phyloP scores from a whole-genome alignment of 1,284 basidiomycete genomes.

The Ceratobasidium sp. region DNA sequence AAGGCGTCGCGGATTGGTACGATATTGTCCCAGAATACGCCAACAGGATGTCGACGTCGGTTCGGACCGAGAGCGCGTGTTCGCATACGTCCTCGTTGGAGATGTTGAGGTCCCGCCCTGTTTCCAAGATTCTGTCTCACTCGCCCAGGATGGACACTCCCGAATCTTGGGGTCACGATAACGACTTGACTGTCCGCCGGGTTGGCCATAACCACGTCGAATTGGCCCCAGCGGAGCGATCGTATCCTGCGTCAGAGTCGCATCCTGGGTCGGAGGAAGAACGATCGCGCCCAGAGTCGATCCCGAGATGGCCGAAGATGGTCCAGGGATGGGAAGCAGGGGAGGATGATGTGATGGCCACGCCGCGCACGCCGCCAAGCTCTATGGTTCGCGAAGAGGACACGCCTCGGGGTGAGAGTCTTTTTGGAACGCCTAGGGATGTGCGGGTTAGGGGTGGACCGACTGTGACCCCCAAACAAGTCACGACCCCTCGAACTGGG shows the following conservation, averaged over 20 bases:
- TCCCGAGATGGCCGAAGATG: slow-evolving; percentile 35
- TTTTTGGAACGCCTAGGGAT: slow-evolving; percentile 2
- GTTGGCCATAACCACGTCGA: background rate
- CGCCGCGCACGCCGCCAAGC: slow-evolving; percentile 15
- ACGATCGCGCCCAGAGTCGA: slow-evolving; percentile 12
- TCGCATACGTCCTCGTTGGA: slow-evolving; percentile 13
- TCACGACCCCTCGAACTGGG: background rate
- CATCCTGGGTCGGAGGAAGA: background rate
- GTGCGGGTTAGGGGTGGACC: background rate
- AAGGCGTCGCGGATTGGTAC: slow-evolving; percentile 21
- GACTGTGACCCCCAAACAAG: background rate
- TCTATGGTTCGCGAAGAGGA: background rate
- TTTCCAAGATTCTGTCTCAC: slow-evolving; percentile 36
- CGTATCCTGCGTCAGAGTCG: background rate
- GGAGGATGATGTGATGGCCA: background rate
- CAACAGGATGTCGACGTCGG: background rate
- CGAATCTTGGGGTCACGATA: background rate
- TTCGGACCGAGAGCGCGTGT: slow-evolving; percentile 27
- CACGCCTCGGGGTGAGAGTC: background rate
- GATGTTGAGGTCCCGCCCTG: slow-evolving; percentile 32
- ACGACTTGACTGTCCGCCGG: background rate
- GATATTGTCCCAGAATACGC: background rate
- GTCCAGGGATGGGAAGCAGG: slow-evolving; percentile 24
- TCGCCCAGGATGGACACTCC: slow-evolving; percentile 14
- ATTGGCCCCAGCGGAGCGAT: background rate